Evolutionary conservation across 2,329 filamentous ascomycete species (phyloP).

Genomic region (Pseudodiploospora longispora): DNA sequence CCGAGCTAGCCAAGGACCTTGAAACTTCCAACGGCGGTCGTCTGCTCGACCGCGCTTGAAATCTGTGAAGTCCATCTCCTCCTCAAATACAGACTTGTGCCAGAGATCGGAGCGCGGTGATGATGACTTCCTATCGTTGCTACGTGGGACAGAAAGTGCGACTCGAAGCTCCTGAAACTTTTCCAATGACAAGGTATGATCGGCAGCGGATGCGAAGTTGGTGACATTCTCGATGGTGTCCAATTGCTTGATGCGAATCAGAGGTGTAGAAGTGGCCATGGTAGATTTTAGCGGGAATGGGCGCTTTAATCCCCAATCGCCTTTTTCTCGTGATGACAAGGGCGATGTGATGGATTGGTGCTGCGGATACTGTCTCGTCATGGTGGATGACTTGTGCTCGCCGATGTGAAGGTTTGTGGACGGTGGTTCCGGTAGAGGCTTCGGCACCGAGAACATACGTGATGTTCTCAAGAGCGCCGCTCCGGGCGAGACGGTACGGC

Average conservation of each 20-base stretch:
- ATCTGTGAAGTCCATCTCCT: conserved; percentile 45
- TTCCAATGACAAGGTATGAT: conserved; percentile 70
- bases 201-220: conserved; percentile 75
- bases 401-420: conserved; percentile 32
- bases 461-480: conserved; percentile 72
- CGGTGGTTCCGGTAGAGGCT: conserved; percentile 59
- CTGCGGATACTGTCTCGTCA: conserved; percentile 70
- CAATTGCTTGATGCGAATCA: conserved; percentile 67
- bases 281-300: conserved; percentile 71
- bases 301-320: conserved; percentile 91
- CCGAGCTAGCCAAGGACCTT: conserved; percentile 57
- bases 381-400: conserved; percentile 28
- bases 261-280: conserved; percentile 61
- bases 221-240: conserved; percentile 85
- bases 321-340: conserved; percentile 59
- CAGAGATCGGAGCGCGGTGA: conserved; percentile 15
- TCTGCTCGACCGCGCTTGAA: conserved; percentile 26
- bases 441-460: conserved; percentile 80
- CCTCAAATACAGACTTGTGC: conserved; percentile 51
- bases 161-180: conserved; percentile 83
- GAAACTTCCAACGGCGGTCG: conserved; percentile 56
- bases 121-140: conserved; percentile 10
- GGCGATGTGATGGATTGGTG: conserved; percentile 77
- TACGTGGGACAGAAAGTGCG: conserved; percentile 51
- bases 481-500: conserved; percentile 46